Conservation (phyloP, 805 yeast genomes). For the Candida montana region DNA sequence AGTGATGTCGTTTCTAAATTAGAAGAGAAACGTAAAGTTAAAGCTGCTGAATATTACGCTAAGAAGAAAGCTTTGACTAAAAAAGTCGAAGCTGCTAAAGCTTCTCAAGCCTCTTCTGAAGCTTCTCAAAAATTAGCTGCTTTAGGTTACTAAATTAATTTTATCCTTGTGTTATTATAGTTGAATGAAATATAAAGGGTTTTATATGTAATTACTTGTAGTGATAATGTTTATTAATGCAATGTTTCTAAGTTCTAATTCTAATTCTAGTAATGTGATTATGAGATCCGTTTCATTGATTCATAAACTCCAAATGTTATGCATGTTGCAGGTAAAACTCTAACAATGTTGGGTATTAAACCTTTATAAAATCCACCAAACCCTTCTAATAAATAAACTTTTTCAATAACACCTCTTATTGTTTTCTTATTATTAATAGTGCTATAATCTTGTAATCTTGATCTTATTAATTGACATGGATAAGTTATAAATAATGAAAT, state of each 20-base stretch:
- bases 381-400: slow-evolving; percentile 49
- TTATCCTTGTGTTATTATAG: slow-evolving; percentile 9
- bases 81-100: slow-evolving; percentile 84
- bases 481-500: slow-evolving; percentile 64
- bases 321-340: slow-evolving; percentile 92
- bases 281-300: slow-evolving; percentile 32
- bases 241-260: not conserved
- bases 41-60: slow-evolving; percentile 98
- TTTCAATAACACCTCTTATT: slow-evolving; percentile 29
- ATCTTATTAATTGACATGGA: slow-evolving; percentile 77
- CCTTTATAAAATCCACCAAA: slow-evolving; percentile 78
- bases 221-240: not conserved
- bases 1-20: slow-evolving; percentile 94
- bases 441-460: slow-evolving; percentile 61
- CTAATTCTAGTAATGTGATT: not conserved
- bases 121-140: slow-evolving; percentile 92
- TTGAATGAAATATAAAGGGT: slow-evolving; percentile 12
- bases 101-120: slow-evolving; percentile 84
- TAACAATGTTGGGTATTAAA: slow-evolving; percentile 62
- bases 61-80: slow-evolving; percentile 95
- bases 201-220: slow-evolving; percentile 5
- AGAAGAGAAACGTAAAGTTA: slow-evolving; percentile 99
- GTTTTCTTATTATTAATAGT: slow-evolving; percentile 25
- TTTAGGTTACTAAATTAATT: slow-evolving; percentile 81
- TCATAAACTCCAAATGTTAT: slow-evolving; percentile 87